These are phyloP conservation scores for Nakazawaea wyomingensis DNA, from an alignment of 805 yeast genomes.

Conservation along the genomic window DNA sequence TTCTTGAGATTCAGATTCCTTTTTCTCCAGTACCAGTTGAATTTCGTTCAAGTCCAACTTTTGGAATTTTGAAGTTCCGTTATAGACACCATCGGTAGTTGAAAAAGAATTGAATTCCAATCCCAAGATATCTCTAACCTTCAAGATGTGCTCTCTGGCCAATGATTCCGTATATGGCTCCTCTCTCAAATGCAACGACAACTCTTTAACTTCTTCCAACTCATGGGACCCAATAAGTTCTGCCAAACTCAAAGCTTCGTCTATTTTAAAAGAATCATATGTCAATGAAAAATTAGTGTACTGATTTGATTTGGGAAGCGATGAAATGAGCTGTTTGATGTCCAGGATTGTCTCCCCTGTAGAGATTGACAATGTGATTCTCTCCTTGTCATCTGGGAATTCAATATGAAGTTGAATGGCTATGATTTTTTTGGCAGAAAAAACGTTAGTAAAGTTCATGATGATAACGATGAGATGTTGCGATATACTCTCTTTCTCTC, in stretches of 20 bases:
- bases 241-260: slow-evolving; percentile 18
- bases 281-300: slow-evolving; percentile 55
- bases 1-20: slow-evolving; percentile 13
- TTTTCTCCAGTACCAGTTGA: slow-evolving; percentile 13
- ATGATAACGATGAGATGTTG: too few relatives aligned
- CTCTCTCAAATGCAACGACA: slow-evolving; percentile 43
- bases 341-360: slow-evolving; percentile 47
- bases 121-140: slow-evolving; percentile 57
- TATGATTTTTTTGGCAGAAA: neutral
- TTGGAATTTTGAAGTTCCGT: slow-evolving; percentile 49
- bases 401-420: slow-evolving; percentile 21
- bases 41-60: slow-evolving; percentile 33
- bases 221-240: slow-evolving; percentile 25
- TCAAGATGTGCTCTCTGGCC: slow-evolving; percentile 57
- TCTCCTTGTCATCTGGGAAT: slow-evolving; percentile 23
- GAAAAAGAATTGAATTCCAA: slow-evolving; percentile 43
- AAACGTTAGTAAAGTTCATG: neutral
- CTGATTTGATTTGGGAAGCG: slow-evolving; percentile 52
- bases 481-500: too few relatives aligned
- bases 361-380: slow-evolving; percentile 22
- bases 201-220: slow-evolving; percentile 22
- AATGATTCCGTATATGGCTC: slow-evolving; percentile 56
- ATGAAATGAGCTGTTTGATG: slow-evolving; percentile 50
- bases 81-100: slow-evolving; percentile 29
- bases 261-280: slow-evolving; percentile 29